phyloP scores from a whole-genome alignment of 1,284 basidiomycete genomes.

The Trametes hirsuta region DNA sequence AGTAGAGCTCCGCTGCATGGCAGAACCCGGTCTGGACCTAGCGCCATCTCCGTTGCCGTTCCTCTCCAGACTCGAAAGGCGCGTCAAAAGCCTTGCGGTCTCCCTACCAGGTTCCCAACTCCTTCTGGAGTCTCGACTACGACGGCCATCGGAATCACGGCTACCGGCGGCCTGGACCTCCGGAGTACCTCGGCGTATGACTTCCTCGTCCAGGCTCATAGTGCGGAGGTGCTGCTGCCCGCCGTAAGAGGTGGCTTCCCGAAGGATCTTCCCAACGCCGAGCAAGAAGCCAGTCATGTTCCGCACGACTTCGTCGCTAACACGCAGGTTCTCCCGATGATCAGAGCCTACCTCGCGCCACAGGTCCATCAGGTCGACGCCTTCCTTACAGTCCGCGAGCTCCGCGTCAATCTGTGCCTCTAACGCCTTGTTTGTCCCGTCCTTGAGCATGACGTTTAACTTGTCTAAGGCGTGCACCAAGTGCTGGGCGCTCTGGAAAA shows the following conservation, averaged over 20 bases:
- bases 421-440: conserved; percentile 57
- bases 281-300: conserved; percentile 74
- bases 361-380: conserved; percentile 52
- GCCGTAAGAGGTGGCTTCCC: conserved; percentile 47
- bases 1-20: conserved; percentile 29
- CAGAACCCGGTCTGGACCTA: conserved; percentile 32
- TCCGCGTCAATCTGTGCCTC: conserved; percentile 76
- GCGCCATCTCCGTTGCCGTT: conserved; percentile 1
- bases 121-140: conserved; percentile 54
- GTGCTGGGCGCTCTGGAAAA: conserved; percentile 61
- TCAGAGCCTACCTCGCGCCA: conserved; percentile 72
- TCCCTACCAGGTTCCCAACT: conserved; percentile 56
- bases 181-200: conserved; percentile 30
- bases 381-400: conserved; percentile 47
- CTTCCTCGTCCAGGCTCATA: conserved; percentile 52
- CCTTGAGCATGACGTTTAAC: conserved; percentile 62
- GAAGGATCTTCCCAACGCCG: conserved; percentile 68
- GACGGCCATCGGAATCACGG: conserved; percentile 48
- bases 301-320: conserved; percentile 76
- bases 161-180: conserved; percentile 30
- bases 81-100: conserved; percentile 23
- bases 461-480: conserved; percentile 66
- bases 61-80: conserved; percentile 32
- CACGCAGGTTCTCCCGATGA: conserved; percentile 67
- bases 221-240: conserved; percentile 49